Base-by-base conservation (phyloP, 441 rosid species). In the Eruca vesicaria region DNA sequence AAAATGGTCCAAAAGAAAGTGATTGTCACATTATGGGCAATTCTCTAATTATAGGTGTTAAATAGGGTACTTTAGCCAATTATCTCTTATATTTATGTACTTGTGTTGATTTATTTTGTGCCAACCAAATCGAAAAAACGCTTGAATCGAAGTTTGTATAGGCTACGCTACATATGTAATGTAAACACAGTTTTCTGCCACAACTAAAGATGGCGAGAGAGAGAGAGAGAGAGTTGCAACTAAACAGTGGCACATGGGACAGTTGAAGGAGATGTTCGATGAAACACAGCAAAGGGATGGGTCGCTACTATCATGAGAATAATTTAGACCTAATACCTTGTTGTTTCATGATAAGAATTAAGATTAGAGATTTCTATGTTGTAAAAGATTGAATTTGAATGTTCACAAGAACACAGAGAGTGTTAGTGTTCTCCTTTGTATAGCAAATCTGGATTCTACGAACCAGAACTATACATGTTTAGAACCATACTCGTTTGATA, bases 401-500 rank as follows among this genome's bases (percentile, higher is more conserved):
- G 23, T 67, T 67, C 45, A 50, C 43, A 33, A 52, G 63, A 68
- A 68, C 63, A 23, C 9, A 50, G 26, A 73, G 33, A 41, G 8
- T 18, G 59, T 31, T 15, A 4, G 32, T 31, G 10, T 19, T 71
- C 3, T 70, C 6, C 14, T 58, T 23, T 57, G 63, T 73, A 38
- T 55, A 65, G 36, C 60, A 55, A 38, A 26, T 60, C 6, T 32
- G 67, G 61, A 45, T 71, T 56, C 14, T 41, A 66, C 18, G 12
- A 19, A 62, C 61, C 68, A 61, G 32, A 71, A 61, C 21, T 19
- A 43, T 29, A 58, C 57, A 71, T 48, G 48, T 45, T 71, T 71
- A 61, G 75, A 21, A 28, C 2, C 33, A 23, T 69, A 16, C 63
- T 45, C 12, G 14, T 2, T 29, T 63, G 52, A 15, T 33, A 7